Conservation (phyloP, 1,284 basidiomycete genomes). For the Xerocomus amazonicus region DNA sequence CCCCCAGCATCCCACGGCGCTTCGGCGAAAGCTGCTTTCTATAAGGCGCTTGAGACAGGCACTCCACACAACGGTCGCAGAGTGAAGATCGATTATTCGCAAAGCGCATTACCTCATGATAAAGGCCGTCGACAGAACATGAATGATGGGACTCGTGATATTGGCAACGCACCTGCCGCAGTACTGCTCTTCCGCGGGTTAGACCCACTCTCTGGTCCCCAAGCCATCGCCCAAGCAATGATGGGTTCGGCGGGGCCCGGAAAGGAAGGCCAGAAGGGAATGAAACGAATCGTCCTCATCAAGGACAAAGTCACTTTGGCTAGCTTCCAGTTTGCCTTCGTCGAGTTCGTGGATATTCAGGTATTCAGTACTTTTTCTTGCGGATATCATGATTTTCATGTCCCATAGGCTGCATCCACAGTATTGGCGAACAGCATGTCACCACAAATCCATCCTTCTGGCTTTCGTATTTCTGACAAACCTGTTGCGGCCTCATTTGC, state of each 20-base stretch:
- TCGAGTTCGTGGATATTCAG: conserved; percentile 81
- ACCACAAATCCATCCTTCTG: conserved; percentile 77
- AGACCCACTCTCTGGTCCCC: conserved; percentile 80
- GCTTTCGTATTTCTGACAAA: conserved; percentile 82
- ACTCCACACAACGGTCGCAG: conserved; percentile 66
- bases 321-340: conserved; percentile 90
- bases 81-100: conserved; percentile 90
- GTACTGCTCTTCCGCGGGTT: conserved; percentile 85
- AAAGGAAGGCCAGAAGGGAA: conserved; percentile 74
- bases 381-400: conserved; percentile 8
- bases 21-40: conserved; percentile 62
- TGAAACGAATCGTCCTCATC: conserved; percentile 82
- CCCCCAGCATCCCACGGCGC: conserved; percentile 79
- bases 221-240: conserved; percentile 79
- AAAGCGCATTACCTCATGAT: conserved; percentile 68
- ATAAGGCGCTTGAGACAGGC: conserved; percentile 65
- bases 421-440: conserved; percentile 81
- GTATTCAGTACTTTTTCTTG: conserved; percentile 38
- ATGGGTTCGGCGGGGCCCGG: conserved; percentile 61
- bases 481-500: conserved; percentile 89
- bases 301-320: conserved; percentile 81
- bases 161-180: conserved; percentile 76
- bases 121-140: conserved; percentile 57
- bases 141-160: conserved; percentile 93
- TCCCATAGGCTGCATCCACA: conserved; percentile 58